Evolutionary conservation across 805 yeast genomes (phyloP).

Genomic region (Candida khao-thaluensis): DNA sequence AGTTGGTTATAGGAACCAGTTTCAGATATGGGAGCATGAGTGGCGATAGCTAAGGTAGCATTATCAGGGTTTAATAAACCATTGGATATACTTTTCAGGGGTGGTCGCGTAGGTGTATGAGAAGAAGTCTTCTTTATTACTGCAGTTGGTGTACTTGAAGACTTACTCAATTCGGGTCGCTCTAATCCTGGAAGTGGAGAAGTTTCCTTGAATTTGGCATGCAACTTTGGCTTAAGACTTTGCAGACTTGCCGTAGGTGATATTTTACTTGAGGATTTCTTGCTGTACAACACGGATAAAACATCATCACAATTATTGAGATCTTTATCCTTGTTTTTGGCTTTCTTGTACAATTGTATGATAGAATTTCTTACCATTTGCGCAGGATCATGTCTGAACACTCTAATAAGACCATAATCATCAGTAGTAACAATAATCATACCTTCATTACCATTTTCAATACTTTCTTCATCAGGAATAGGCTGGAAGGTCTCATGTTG

Average conservation of each 20-base stretch:
- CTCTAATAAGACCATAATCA: slow-evolving; percentile 66
- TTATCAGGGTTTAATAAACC: slow-evolving; percentile 11
- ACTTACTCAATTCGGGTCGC: slow-evolving; percentile 2
- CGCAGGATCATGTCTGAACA: slow-evolving; percentile 79
- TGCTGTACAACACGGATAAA: not conserved
- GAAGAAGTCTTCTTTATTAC: not conserved
- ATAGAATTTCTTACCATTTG: slow-evolving; percentile 32
- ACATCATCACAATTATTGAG: slow-evolving; percentile 1
- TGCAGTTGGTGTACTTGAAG: slow-evolving; percentile 1
- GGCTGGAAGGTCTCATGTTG: slow-evolving; percentile 2
- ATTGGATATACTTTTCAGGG: slow-evolving; percentile 16
- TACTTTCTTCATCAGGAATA: slow-evolving; percentile 11
- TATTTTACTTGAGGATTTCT: not conserved
- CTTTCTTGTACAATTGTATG: slow-evolving; percentile 16
- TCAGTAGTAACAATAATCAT: slow-evolving; percentile 77
- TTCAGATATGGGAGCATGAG: slow-evolving; percentile 3
- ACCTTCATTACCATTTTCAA: slow-evolving; percentile 21
- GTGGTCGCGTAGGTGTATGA: not conserved
- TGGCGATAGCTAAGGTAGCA: slow-evolving; percentile 9
- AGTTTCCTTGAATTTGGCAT: slow-evolving; percentile 1
- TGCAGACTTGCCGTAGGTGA: slow-evolving; percentile 9
- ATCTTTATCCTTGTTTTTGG: slow-evolving; percentile 8
- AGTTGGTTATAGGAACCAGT: not conserved
- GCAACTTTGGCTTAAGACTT: slow-evolving; percentile 2
- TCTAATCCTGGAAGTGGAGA: slow-evolving; percentile 8